phyloP scores from a whole-genome alignment of 1,284 basidiomycete genomes.

The Irpex lacteus region DNA sequence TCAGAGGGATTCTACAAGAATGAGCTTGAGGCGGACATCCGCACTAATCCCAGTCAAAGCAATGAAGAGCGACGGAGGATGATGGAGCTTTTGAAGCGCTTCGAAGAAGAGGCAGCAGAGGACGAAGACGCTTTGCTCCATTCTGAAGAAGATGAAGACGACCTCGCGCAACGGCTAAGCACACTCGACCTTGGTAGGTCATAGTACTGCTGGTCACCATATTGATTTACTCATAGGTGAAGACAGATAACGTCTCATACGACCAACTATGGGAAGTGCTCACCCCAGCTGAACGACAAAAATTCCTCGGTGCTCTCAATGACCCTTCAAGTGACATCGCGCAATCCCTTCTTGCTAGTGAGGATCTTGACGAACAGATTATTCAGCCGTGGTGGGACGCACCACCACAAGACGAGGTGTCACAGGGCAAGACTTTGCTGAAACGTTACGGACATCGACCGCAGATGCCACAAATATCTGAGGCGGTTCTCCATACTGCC shows the following conservation, averaged over 20 bases:
- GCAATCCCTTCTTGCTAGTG: constrained; percentile 56
- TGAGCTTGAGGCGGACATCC: constrained; percentile 62
- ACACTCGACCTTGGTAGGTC: constrained; percentile 62
- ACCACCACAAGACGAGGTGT: not conserved
- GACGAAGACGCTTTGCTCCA: constrained; percentile 32
- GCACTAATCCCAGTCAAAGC: constrained; percentile 48
- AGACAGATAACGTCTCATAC: constrained; percentile 48
- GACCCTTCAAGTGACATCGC: constrained; percentile 59
- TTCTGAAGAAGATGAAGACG: constrained; percentile 39
- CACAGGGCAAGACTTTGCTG: constrained; percentile 1
- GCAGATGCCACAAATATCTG: constrained; percentile 46
- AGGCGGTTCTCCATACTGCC: constrained; percentile 39
- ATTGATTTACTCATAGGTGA: not conserved
- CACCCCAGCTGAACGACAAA: constrained; percentile 52
- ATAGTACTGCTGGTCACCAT: not conserved
- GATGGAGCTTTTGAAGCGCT: constrained; percentile 65
- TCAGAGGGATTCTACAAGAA: constrained; percentile 76
- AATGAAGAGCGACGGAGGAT: constrained; percentile 57
- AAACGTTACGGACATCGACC: constrained; percentile 40
- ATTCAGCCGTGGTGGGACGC: constrained; percentile 29
- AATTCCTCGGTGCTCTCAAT: constrained; percentile 54
- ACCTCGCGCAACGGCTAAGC: constrained; percentile 50
- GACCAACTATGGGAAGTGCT: constrained; percentile 67
- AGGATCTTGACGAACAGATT: constrained; percentile 39
- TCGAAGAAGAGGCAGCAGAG: constrained; percentile 58